Evolutionary conservation across 1,284 basidiomycete species (phyloP), one percentile per base, ranked within the genome.

Genomic region (Dichomitus squalens): DNA sequence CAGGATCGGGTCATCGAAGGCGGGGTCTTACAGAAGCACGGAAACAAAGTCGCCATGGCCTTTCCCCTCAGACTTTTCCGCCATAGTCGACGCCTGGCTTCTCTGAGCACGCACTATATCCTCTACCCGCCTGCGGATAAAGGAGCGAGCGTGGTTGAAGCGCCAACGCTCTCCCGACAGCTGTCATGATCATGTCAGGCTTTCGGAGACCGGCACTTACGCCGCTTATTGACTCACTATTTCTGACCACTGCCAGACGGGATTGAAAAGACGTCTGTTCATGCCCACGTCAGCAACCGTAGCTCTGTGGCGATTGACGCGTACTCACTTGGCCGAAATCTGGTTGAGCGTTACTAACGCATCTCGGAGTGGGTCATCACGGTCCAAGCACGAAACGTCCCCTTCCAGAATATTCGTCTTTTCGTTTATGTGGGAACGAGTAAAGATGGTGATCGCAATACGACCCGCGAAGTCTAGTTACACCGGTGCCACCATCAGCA

Each of bases 1-100:
- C 18, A 61, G 29, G 7, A 53, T 38, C 4, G 59, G 58, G 41
- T 63, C 55, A 11, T 55, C 49, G 36, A 50, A 46, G 25, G 47
- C 41, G 4, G 46, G 41, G 36, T 59, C 53, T 16, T 58, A 20
- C 5, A 66, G 56, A 12, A 67, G 49, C 3, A 36, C 25, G 3
- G 64, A 55, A 8, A 66, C 49, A 49, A 61, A 67, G 49, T 67
- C 63, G 36, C 18, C 31, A 7, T 53, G 48, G 20, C 18, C n/a
- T 21, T 46, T 33, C 2, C 62, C 65, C 54, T 70, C 67, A 43
- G 66, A 67, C 51, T 68, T 58, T 7, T 69, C 67, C 5, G 67
- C 29, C 33, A 9, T 11, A 31, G 44, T 31, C 29, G 27, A 35
- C 52, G 38, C 20, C 3, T 67, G 11, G 61, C 9, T 47, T 21